These are phyloP conservation scores for Phyllostachys edulis DNA, from an alignment of 176 grass and related monocot genomes.

Conservation along the genomic window DNA sequence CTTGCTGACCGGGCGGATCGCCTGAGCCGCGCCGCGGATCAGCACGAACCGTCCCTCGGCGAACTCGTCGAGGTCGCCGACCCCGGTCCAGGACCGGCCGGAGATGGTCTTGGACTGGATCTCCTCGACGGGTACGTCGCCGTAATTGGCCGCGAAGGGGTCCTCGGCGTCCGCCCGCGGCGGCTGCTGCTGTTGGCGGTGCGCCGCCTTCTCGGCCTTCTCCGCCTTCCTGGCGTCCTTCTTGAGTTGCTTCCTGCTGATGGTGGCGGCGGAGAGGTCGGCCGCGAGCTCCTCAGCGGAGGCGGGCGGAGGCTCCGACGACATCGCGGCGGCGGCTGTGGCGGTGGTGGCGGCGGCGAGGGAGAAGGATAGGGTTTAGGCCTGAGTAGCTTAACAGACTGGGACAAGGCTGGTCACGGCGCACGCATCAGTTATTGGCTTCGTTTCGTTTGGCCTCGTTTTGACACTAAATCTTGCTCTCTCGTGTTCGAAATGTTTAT, in stretches of 20 bases:
- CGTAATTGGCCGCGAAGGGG: conserved; percentile 56
- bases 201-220: conserved; percentile 64
- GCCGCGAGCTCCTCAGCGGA: not conserved
- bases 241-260: conserved; percentile 71
- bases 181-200: conserved; percentile 43
- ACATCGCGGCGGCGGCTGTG: conserved; percentile 32
- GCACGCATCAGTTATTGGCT: no score
- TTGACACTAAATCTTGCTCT: no score
- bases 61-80: conserved; percentile 42
- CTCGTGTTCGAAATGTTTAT: no score
- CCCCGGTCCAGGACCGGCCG: conserved; percentile 41
- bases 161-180: conserved; percentile 31
- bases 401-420: no score
- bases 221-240: conserved; percentile 65
- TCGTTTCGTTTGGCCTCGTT: no score
- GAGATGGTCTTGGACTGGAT: conserved; percentile 78
- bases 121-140: conserved; percentile 65
- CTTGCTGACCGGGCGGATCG: conserved; percentile 47
- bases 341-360: no score
- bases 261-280: conserved; percentile 1
- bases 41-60: conserved; percentile 52
- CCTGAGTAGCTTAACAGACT: no score
- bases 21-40: conserved; percentile 55
- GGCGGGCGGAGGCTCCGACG: conserved; percentile 36
- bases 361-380: not conserved